Evolutionary conservation across 106 monocot species (phyloP).

Genomic region (Amphibolis antarctica): DNA sequence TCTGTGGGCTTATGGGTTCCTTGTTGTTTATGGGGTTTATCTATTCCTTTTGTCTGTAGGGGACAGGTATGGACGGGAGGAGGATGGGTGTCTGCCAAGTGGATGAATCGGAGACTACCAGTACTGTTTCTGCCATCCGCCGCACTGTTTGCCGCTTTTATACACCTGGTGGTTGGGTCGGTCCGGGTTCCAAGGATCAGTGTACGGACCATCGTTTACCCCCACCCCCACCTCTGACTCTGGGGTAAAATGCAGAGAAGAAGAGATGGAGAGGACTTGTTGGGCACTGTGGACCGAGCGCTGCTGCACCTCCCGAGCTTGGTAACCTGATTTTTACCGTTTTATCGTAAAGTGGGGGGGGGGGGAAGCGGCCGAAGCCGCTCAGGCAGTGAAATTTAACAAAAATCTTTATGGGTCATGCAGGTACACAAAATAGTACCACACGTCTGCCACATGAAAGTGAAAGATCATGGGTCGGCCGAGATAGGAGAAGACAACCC

Average conservation of each 20-base stretch:
- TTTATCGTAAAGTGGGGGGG: background rate
- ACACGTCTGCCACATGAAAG: constrained; percentile 6
- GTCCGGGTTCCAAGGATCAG: constrained; percentile 1
- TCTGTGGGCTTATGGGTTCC: background rate
- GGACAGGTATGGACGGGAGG: background rate
- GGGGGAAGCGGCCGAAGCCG: background rate
- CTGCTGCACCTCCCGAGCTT: too few species aligned
- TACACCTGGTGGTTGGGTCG: background rate
- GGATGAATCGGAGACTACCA: constrained; percentile 1
- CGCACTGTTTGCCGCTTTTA: background rate
- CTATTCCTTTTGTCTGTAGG: constrained; percentile 4
- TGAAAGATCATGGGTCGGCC: constrained; percentile 4
- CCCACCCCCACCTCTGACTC: constrained; percentile 3
- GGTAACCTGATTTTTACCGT: background rate
- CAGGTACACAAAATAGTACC: constrained; percentile 9
- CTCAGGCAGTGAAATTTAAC: background rate
- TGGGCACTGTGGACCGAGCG: too few species aligned
- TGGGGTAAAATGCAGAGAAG: background rate
- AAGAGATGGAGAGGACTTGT: background rate
- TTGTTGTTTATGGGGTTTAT: background rate
- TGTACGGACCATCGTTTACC: constrained; percentile 5
- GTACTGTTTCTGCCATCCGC: background rate
- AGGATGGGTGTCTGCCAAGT: background rate
- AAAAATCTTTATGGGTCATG: constrained; percentile 6
- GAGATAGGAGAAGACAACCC: too few species aligned